Evolutionary conservation across 2,329 filamentous ascomycete genomes (phyloP), one percentile per base, ranked within the genome.

Genomic region (Ceratocystis smalleyi): DNA sequence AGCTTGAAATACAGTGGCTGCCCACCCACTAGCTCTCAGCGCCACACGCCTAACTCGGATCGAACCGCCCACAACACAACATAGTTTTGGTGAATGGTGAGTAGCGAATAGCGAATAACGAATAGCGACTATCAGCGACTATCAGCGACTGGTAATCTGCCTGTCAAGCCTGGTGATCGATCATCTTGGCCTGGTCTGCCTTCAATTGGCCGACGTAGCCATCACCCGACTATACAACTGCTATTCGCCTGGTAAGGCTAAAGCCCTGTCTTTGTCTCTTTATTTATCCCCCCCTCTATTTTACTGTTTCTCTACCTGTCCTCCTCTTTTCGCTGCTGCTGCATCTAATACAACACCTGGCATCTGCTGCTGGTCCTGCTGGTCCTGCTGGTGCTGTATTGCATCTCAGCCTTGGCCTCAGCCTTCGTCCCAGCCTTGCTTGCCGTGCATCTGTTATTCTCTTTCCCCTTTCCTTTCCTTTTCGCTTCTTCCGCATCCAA

Each of bases 401-500:
- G 47, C 47, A 17, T 57, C 54, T 57, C 54, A 57, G 54, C 54
- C 54, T 57, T 57, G 35, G 35, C 10, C 35, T 40, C 12, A 15
- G 35, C 35, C 35, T 40, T 15, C 12, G 47, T 51, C n/a, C 22
- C 47, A 51, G 47, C 12, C 27, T 15, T 35, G 27, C 15, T 27
- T 54, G 12, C 54, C 17, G 27, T 57, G 54, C 12, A 35, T 57
- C 54, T 55, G 19, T 51, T 55, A 15, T 32, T 32, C 32, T 10
- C 10, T 30, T 27, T 62, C 57, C n/a, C 43, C 49, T 43, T 32
- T 35, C 8, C 43, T n/a, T 35, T 27, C n/a, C 32, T 35, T 54
- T 60, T 55, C 24, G 15, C 60, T 61, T 32, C 45, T 35, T 30
- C 17, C 51, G 32, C 51, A 55, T 32, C 27, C 51, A 24, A 73